Evolutionary conservation across 768 basidiomycete species (phyloP), one percentile per base, ranked within the genome.

Genomic region (Suillus ampliporus): DNA sequence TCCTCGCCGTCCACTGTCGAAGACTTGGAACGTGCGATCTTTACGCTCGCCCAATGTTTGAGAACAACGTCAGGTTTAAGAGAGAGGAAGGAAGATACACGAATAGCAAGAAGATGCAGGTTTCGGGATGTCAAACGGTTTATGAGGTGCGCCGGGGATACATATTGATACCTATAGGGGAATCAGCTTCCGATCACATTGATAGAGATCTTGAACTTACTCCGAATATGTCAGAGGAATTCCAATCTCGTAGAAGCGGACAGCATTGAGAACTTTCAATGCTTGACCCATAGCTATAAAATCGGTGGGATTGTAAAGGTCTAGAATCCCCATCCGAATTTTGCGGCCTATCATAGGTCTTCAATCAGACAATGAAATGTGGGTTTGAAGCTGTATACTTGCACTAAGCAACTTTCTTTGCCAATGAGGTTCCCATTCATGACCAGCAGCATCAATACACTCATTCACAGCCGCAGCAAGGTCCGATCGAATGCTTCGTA

Each of bases 291-390:
- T 95, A 53, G 87, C 84, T 37, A 99, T 88, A 68, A 97, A 96
- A 70, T 97, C 95, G 1, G 87, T 88, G 5, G 97, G 92, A 72
- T 98, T 92, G 71, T 95, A 92, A 31, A 95, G 82, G 72, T 99
- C 97, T 65, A 99, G 77, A 95, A 99, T 0, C 94, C 91, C 64
- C 95, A 86, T 2, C 97, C 97, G 70, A 97, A 98, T 72, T 95
- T 95, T 9, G 97, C 97, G n/a, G 96, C 95, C 93, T 97, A 67
- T 1, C 65, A 28, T 21, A 61, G 35, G 21, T 53, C 23, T 44
- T 21, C 46, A 35, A 53, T 52, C 15, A 51, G 60, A 40, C 35
- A 41, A 19, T 26, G 37, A 40, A 19, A 17, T 60, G 21, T 26
- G 3, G 35, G 13, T 15, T 23, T 21, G 53, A 44, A 54, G 58